phyloP scores from a whole-genome alignment of 352 stramenopile genomes.

The Peronospora belbahrii region DNA sequence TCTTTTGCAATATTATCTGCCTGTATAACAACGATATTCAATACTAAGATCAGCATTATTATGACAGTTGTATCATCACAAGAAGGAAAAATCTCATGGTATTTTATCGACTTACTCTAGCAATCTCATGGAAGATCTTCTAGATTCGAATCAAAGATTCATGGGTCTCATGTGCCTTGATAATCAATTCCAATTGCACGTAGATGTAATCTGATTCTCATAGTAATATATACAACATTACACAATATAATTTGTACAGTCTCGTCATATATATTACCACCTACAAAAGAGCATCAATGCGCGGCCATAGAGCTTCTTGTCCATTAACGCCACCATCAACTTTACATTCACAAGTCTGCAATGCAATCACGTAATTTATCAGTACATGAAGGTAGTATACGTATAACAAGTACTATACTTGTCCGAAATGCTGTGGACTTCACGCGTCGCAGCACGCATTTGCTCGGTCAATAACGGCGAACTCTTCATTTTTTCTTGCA shows the following conservation, averaged over 20 bases:
- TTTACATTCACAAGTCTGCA: conserved; percentile 59
- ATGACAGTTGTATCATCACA: neutral
- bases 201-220: conserved; percentile 49
- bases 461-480: conserved; percentile 31
- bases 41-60: too few relatives aligned
- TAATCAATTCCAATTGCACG: conserved; percentile 46
- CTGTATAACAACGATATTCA: too few relatives aligned
- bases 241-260: neutral
- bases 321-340: conserved; percentile 55
- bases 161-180: conserved; percentile 40
- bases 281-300: conserved; percentile 64
- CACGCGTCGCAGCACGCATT: conserved; percentile 41
- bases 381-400: too few relatives aligned
- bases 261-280: conserved; percentile 14
- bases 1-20: conserved; percentile 53
- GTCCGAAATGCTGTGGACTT: conserved; percentile 46
- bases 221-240: conserved; percentile 2
- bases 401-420: too few relatives aligned
- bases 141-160: conserved; percentile 34
- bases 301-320: conserved; percentile 57
- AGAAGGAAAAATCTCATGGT: neutral
- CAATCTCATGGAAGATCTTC: conserved; percentile 32
- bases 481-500: conserved; percentile 4
- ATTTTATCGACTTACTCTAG: conserved; percentile 23
- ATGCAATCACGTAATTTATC: neutral